Base-by-base conservation (phyloP, 1,284 basidiomycete species). In the Naganishia cerealis region DNA sequence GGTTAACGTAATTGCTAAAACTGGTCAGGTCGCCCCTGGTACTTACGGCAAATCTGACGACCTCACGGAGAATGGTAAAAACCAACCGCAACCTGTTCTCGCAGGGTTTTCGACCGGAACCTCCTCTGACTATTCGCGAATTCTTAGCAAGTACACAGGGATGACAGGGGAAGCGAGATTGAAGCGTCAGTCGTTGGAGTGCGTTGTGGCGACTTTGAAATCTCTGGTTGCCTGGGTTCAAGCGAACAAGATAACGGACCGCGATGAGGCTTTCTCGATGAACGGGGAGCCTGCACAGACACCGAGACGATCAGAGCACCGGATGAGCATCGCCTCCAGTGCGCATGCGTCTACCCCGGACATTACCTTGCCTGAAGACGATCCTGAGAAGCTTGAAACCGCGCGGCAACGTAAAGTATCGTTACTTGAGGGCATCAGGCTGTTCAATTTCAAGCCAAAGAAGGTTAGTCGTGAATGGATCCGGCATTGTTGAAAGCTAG, bases 381-480 rank as follows among this genome's bases (percentile, higher is more conserved):
- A 99, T 77, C 95, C 95, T 0, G 89, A 85, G 43, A 87, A 87
- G 76, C 98, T 99, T 74, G 96, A 99, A 82, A 94, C 86, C 72
- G 96, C 94, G 38, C 99, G 97, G 80, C 90, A 94, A 81, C 91
- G 93, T 82, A 99, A 99, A 84, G 99, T 92, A 42, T 93, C 90
- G 0, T 81, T 99, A 38, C 82, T 96, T 55, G 96, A 99, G 77
- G 97, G 95, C 38, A 91, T 99, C 79, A 93, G 90, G 80, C 93
- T 93, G 80, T 99, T 99, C 83, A 99, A 99, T 81, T 94, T 90
- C 83, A 99, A 98, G 81, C 94, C 96, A 13, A 97, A 96, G 81
- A 86, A 88, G 73, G 91, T 90, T 74, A 48, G 83, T 80, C n/a
- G 1, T 33, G 13, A 2, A 39, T 8, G 56, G 26, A 24, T 7